Base-by-base conservation (phyloP, 208 protist species). In the Trypanosoma vivax region DNA sequence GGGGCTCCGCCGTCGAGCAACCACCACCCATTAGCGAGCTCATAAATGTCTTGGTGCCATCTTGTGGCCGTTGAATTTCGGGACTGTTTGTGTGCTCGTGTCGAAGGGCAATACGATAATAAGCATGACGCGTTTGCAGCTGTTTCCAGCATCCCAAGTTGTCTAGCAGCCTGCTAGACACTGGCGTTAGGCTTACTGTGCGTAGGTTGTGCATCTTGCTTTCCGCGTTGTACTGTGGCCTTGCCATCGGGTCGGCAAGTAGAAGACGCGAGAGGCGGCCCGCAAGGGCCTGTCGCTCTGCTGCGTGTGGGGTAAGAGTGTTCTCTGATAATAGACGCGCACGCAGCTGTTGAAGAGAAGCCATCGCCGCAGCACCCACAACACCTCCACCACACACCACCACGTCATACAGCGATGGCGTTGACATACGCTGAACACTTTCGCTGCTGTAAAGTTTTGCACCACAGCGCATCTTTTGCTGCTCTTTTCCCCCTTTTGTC, bases 101-200 rank as follows among this genome's bases (percentile, higher is more conserved):
- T 5, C 85, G 85, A 39, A 92, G 54, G 2, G 85, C 77, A 19
- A 92, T 89, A 40, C 85, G 80, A 59, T 92, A 92, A 66, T 88
- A 92, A 4, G 81, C 62, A 52, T 92, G 85, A 61, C 89, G 89
- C 39, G 80, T 92, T 25, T 63, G 70, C 28, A 92, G 63, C 16
- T 58, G 58, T 14, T 49, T 33, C 85, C 85, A 92, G 23, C 63
- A 77, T 14, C 69, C 71, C 19, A 92, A 65, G 56, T 78, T 89
- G 54, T 92, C 85, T 16, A 92, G 35, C 27, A 92, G 79, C 40
- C 76, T 82, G 67, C 81, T 89, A 0, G 79, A 80, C 5, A 92
- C 85, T 0, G 85, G 85, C 2, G 85, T 92, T 24, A 92, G 68
- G 43, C 70, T 83, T 21, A 88, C 80, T 0, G 85, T 89, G 55